Percentiles rank a stretch among this genome's conserved stretches.
These are phyloP conservation scores for Daphne laureola DNA, from an alignment of 441 rosid genomes.

Conservation along the genomic window DNA sequence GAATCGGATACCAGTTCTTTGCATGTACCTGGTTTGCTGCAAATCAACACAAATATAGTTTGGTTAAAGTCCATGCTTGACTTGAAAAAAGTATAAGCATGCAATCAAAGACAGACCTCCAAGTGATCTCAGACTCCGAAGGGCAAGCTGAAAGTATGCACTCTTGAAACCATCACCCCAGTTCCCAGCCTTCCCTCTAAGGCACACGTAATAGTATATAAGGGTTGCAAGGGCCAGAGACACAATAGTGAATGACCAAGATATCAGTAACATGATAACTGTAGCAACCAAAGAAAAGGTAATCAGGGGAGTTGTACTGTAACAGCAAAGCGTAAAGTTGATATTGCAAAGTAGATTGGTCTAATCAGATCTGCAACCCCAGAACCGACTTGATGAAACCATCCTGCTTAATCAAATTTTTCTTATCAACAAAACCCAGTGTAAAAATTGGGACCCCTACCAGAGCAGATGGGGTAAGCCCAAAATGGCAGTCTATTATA, in stretches of 20 bases:
- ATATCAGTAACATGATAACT: constrained; percentile 96
- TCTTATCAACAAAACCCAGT: neutral
- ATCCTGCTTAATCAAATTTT: neutral
- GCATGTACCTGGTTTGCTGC: constrained; percentile 96
- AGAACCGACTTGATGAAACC: too few relatives aligned
- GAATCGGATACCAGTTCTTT: constrained; percentile 93
- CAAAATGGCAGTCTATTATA: neutral
- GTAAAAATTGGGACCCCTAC: too few relatives aligned
- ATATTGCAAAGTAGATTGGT: too few relatives aligned
- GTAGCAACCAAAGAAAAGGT: constrained; percentile 19
- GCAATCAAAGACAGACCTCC: constrained; percentile 50
- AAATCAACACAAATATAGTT: constrained; percentile 1
- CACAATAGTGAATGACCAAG: constrained; percentile 83
- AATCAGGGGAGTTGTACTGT: constrained; percentile 7
- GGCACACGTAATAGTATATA: constrained; percentile 83
- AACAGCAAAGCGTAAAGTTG: neutral
- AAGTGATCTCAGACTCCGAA: constrained; percentile 88
- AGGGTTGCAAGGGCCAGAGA: constrained; percentile 91
- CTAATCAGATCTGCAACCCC: too few relatives aligned
- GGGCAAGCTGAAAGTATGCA: constrained; percentile 94
- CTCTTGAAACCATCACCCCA: constrained; percentile 99
- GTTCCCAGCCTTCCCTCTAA: constrained; percentile 92
- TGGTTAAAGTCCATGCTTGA: neutral
- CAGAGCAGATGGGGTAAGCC: neutral
- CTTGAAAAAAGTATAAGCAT: too few relatives aligned